phyloP scores from a whole-genome alignment of 306 rosid genomes.

The Ormosia emarginata region DNA sequence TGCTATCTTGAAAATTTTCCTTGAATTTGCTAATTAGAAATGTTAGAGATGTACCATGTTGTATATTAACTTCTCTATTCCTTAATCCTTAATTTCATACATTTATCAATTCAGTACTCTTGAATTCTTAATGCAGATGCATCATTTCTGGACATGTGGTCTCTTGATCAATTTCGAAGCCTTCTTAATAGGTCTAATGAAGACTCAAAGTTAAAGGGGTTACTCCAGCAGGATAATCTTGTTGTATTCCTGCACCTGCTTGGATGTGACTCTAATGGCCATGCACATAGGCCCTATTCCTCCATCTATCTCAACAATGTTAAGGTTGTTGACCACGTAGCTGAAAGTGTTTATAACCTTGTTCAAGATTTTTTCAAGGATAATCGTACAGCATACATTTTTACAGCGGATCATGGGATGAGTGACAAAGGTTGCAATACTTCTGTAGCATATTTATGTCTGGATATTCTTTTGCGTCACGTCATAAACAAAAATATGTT shows the following conservation, averaged over 20 bases:
- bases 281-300: slow-evolving; percentile 85
- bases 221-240: slow-evolving; percentile 69
- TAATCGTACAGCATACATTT: slow-evolving; percentile 67
- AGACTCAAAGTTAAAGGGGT: slow-evolving; percentile 59
- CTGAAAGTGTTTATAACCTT: slow-evolving; percentile 73
- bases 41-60: background rate
- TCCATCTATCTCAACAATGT: slow-evolving; percentile 89
- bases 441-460: background rate
- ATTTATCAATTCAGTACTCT: slow-evolving; percentile 2
- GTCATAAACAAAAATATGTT: background rate
- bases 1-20: background rate
- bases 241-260: slow-evolving; percentile 79
- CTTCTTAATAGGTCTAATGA: slow-evolving; percentile 69
- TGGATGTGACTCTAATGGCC: slow-evolving; percentile 95
- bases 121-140: slow-evolving; percentile 62
- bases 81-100: slow-evolving; percentile 2
- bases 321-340: slow-evolving; percentile 80
- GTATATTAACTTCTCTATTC: background rate
- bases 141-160: slow-evolving; percentile 90
- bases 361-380: slow-evolving; percentile 74
- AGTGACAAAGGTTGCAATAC: slow-evolving; percentile 72
- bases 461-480: slow-evolving; percentile 7
- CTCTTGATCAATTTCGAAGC: slow-evolving; percentile 76
- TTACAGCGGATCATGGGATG: slow-evolving; percentile 97
- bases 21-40: background rate